Conservation (phyloP, 495 filamentous ascomycete genomes). For the Neurospora terricola region DNA sequence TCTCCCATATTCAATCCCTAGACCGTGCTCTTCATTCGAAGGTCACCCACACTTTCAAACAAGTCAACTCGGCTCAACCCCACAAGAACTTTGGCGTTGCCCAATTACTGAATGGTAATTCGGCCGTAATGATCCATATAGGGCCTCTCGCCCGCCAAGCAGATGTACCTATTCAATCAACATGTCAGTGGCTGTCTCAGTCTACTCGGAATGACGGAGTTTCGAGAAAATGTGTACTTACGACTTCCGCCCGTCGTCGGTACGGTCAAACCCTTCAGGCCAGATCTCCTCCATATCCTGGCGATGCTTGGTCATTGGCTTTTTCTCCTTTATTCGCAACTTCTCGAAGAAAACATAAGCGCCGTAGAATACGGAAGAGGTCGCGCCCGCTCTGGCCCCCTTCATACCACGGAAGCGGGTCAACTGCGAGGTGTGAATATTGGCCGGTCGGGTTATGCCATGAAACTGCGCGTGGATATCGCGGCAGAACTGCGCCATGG, state of each 20-base stretch:
- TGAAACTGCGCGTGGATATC: conserved; percentile 30
- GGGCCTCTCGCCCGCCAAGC: background rate
- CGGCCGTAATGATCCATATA: background rate
- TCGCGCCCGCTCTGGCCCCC: conserved; percentile 34
- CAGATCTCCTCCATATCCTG: conserved; percentile 43
- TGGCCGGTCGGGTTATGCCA: conserved; percentile 1
- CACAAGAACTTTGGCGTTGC: background rate
- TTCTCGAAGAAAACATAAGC: conserved; percentile 54
- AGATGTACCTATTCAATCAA: background rate
- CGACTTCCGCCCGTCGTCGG: background rate
- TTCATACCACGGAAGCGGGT: conserved; percentile 40
- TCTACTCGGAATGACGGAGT: background rate
- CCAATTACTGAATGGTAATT: background rate
- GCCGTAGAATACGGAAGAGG: conserved; percentile 34
- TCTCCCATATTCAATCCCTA: background rate
- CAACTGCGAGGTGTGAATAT: conserved; percentile 27
- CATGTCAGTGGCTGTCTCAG: background rate
- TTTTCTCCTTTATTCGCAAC: conserved; percentile 41
- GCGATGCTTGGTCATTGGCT: conserved; percentile 43
- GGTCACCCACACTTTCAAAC: background rate
- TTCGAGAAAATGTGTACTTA: background rate
- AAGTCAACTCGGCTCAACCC: background rate
- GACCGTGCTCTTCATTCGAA: background rate
- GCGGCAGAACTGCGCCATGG: conserved; percentile 43
- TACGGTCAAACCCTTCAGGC: conserved; percentile 12